Evolutionary conservation across 2,329 filamentous ascomycete species (phyloP).

Genomic region (Calonectria multiphialidica): DNA sequence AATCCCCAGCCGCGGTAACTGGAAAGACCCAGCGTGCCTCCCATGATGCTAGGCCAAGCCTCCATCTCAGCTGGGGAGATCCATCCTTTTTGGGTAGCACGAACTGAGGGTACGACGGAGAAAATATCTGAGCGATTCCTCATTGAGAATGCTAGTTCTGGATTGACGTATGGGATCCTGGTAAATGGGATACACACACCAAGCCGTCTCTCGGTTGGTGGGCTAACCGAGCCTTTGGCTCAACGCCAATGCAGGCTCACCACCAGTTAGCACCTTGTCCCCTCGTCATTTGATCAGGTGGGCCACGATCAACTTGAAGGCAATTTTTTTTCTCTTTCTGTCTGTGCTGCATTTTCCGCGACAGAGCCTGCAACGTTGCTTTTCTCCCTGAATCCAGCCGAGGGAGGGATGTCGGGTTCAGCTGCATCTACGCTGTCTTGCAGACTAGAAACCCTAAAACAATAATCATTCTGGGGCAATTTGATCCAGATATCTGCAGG

Average conservation of each 20-base stretch:
- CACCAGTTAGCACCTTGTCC: background rate
- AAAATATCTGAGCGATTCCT: slow-evolving; percentile 9
- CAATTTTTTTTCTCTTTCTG: background rate
- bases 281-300: background rate
- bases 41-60: background rate
- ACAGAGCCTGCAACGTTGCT: background rate
- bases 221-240: background rate
- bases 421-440: background rate
- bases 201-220: background rate
- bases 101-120: background rate
- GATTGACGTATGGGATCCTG: background rate
- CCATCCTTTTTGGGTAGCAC: background rate
- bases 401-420: background rate
- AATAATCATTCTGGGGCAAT: background rate
- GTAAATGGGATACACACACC: background rate
- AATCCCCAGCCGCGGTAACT: background rate
- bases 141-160: background rate
- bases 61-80: background rate
- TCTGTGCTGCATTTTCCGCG: background rate
- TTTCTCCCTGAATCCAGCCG: background rate
- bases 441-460: background rate
- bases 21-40: background rate
- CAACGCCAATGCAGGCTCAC: background rate
- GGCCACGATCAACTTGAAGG: background rate
- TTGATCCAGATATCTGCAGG: background rate